Base-by-base conservation (phyloP, 805 yeast species). In the Starmera dryadoides region DNA sequence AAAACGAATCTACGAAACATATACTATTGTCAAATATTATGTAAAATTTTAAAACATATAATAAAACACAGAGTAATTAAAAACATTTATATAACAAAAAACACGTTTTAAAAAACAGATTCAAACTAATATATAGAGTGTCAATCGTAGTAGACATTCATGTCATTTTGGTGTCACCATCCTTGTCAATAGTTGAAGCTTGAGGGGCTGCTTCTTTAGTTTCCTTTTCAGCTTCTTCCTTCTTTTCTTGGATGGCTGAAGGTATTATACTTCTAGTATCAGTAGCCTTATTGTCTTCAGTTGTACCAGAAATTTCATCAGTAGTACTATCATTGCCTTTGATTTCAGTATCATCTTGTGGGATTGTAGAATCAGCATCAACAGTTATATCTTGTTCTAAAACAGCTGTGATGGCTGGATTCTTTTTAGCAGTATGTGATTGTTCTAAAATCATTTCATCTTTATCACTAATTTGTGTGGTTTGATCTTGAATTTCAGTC, bases 301-400 rank as follows among this genome's bases (percentile, higher is more conserved):
- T 71, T 39, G 66, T n/a, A n/a, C n/a, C 68, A 35, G 69, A 65
- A 16, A 68, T 63, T 21, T 74, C 73, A 39, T 74, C 79, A 37
- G 74, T 68, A 2, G 62, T 58, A 12, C 64, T 56, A 36, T 58
- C 62, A 39, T 58, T 56, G 12, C 64, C 74, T 41, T 64, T 73
- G 39, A 50, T 25, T 35, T 55, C 60, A n/a, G 57, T 50, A 25
- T 77, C 76, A 49, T 73, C 78, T 42, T 70, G 75, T 21, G 68
- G 69, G 15, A 69, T 59, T 2, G 77, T 71, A 9, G 70, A 55
- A 49, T 73, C 79, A 12, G 72, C 74, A 49, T 73, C 77, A 33
- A 55, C 56, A 6, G 66, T 60, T 3, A 49, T 40, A 36, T 58
- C 63, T 32, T 50, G 52, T 30, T 53, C 55, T 16, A 48, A 26